Evolutionary conservation across 768 basidiomycete species (phyloP).

Genomic region (Serpula lacrymans): DNA sequence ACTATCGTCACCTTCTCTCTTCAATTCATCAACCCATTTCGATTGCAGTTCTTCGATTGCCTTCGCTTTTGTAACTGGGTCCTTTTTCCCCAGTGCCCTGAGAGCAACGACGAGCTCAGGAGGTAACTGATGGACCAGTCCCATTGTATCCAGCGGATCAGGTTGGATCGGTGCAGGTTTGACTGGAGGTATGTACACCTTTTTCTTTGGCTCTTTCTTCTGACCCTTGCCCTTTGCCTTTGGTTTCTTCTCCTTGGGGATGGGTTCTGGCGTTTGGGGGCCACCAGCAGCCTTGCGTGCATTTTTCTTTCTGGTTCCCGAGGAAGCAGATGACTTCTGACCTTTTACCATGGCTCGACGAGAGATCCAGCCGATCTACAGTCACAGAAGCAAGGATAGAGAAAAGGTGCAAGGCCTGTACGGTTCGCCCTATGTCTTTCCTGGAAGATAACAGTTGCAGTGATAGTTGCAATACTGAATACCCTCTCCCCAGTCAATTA

Average conservation of each 20-base stretch:
- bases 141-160: conserved; percentile 85
- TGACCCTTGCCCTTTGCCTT: conserved; percentile 54
- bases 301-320: conserved; percentile 91
- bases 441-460: too few species aligned
- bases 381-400: too few species aligned
- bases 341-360: conserved; percentile 40
- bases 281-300: conserved; percentile 61
- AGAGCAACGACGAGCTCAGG: conserved; percentile 83
- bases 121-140: conserved; percentile 69
- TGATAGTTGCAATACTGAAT: too few species aligned
- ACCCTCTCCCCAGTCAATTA: too few species aligned
- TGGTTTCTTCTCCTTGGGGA: conserved; percentile 33
- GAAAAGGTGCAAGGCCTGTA: too few species aligned
- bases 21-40: conserved; percentile 59
- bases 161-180: conserved; percentile 71
- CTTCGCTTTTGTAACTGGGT: conserved; percentile 75
- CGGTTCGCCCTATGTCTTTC: too few species aligned
- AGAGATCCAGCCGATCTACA: too few species aligned
- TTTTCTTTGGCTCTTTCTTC: conserved; percentile 71
- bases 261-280: conserved; percentile 31
- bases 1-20: conserved; percentile 40
- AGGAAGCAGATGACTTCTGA: conserved; percentile 74
- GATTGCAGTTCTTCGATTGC: conserved; percentile 81
- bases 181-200: conserved; percentile 83
- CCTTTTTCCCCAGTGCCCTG: conserved; percentile 84